Conservation (phyloP, 2,329 filamentous ascomycete genomes). For the Fusarium graminum region DNA sequence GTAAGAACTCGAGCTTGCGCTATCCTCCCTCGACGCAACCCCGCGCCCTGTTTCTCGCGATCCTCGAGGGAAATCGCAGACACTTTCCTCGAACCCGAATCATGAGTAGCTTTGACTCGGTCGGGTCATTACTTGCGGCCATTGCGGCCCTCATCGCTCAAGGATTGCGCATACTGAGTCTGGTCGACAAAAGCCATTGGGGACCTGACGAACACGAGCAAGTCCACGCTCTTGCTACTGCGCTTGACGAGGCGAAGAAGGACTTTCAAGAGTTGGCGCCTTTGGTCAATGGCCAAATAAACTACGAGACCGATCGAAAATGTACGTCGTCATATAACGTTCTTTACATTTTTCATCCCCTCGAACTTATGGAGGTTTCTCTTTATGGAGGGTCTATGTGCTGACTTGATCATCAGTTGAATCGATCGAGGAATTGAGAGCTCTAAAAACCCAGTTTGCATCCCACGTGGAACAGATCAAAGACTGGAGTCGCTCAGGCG, state of each 20-base stretch:
- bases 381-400: not conserved
- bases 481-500: slow-evolving; percentile 67
- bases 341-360: not conserved
- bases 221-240: slow-evolving; percentile 65
- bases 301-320: slow-evolving; percentile 70
- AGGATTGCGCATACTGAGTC: slow-evolving; percentile 65
- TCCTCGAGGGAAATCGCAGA: slow-evolving; percentile 25
- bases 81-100: slow-evolving; percentile 40
- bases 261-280: slow-evolving; percentile 71
- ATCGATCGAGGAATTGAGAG: slow-evolving; percentile 64
- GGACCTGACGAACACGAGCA: slow-evolving; percentile 71
- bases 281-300: slow-evolving; percentile 67
- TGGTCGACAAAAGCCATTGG: slow-evolving; percentile 71
- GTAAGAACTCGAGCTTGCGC: slow-evolving; percentile 22
- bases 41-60: slow-evolving; percentile 24
- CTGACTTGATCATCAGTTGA: slow-evolving; percentile 57
- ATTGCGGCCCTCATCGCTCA: slow-evolving; percentile 68
- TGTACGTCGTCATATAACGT: slow-evolving; percentile 55
- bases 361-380: not conserved
- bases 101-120: slow-evolving; percentile 62
- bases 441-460: slow-evolving; percentile 60
- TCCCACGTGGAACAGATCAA: slow-evolving; percentile 64
- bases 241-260: slow-evolving; percentile 70
- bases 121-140: slow-evolving; percentile 69
- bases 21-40: slow-evolving; percentile 32